These are phyloP conservation scores for sorghum (Sorghum bicolor) DNA, from an alignment of 176 grass and related monocot genomes.

Conservation along the genomic window Sorghum_bicolor_NCBIv3 NC_012873.2:57468501-57469000, in stretches of 20 bases:
- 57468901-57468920: conserved; percentile 10
- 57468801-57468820: conserved; percentile 23
- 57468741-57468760: neutral
- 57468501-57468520: neutral
- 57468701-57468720: conserved; percentile 26
- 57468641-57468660: conserved; percentile 32
- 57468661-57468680: neutral
- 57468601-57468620: neutral
- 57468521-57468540: neutral
- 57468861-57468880: neutral
- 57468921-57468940: neutral
- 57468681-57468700: neutral
- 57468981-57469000: conserved; percentile 6
- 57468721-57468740: conserved; percentile 18
- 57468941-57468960: neutral
- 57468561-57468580: conserved; percentile 13
- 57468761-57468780: too few relatives aligned
- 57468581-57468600: neutral
- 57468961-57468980: neutral
- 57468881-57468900: neutral
- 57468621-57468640: conserved; percentile 34
- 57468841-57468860: neutral
- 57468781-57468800: neutral
- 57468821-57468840: neutral
- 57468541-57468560: conserved; percentile 9